Evolutionary conservation across 2,329 filamentous ascomycete species (phyloP).

Genomic region (Hysterium pulicare): DNA sequence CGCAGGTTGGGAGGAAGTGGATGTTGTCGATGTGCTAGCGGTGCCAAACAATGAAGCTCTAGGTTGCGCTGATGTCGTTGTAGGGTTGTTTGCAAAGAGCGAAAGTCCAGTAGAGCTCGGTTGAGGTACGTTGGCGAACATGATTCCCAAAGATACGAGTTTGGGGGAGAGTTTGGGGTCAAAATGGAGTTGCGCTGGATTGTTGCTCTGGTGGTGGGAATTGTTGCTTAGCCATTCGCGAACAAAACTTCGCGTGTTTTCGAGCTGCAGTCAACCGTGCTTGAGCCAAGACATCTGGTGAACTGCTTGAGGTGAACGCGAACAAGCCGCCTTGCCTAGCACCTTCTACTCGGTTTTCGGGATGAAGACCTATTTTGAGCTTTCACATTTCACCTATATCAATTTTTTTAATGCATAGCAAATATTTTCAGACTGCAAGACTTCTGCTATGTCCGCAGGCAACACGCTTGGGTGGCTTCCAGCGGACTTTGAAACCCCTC

Average conservation of each 20-base stretch:
- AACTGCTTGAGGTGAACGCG: not conserved
- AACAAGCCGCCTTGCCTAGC: not conserved
- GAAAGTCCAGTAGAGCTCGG: slow-evolving; percentile 20
- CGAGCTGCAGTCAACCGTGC: not conserved
- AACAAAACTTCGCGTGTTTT: not conserved
- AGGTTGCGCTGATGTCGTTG: slow-evolving; percentile 2
- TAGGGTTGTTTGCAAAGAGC: slow-evolving; percentile 1
- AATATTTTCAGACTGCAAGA: too few relatives aligned
- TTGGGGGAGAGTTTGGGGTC: too few relatives aligned
- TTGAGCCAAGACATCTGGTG: not conserved
- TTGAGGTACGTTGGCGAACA: not conserved
- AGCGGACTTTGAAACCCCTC: too few relatives aligned
- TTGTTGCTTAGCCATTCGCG: not conserved
- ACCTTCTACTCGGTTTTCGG: too few relatives aligned
- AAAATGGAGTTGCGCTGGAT: not conserved
- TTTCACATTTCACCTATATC: too few relatives aligned
- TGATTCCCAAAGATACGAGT: slow-evolving; percentile 1
- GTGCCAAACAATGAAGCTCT: slow-evolving; percentile 22
- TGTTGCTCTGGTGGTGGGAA: not conserved
- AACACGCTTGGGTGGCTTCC: too few relatives aligned
- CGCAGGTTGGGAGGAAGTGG: slow-evolving; percentile 13
- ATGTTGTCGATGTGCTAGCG: slow-evolving; percentile 12
- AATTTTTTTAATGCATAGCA: too few relatives aligned
- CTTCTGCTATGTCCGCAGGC: too few relatives aligned
- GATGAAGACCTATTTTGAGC: too few relatives aligned